These are phyloP conservation scores for Candida oleophila DNA, from an alignment of 805 yeast genomes.

Conservation along the genomic window DNA sequence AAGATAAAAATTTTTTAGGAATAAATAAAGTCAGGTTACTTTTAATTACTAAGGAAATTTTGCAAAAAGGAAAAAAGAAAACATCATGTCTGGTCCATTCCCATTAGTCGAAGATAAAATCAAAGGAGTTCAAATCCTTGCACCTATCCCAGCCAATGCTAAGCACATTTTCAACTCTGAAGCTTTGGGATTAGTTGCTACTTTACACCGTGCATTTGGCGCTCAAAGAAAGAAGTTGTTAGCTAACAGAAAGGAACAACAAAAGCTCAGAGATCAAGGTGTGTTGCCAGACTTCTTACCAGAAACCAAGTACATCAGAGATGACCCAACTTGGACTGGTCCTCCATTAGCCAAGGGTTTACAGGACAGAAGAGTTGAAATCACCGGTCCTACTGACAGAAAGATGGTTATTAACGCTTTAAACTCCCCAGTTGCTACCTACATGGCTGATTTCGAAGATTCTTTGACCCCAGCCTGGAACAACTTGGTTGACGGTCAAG, in stretches of 20 bases:
- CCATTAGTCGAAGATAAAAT: conserved; percentile 44
- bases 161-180: conserved; percentile 57
- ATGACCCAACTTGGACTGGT: conserved; percentile 76
- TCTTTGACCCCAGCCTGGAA: conserved; percentile 83
- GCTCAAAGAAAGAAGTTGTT: conserved; percentile 56
- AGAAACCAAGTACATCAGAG: conserved; percentile 68
- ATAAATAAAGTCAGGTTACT: conserved; percentile 6
- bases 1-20: not conserved
- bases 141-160: conserved; percentile 47
- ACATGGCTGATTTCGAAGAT: conserved; percentile 86
- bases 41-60: not conserved
- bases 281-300: conserved; percentile 60
- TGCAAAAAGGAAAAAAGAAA: not conserved
- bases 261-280: conserved; percentile 62
- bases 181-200: conserved; percentile 68
- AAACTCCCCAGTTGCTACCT: conserved; percentile 75
- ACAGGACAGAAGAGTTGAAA: conserved; percentile 73
- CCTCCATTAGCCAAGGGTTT: conserved; percentile 71
- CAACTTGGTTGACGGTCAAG: conserved; percentile 79
- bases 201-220: conserved; percentile 73
- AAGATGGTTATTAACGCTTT: conserved; percentile 82
- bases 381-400: conserved; percentile 84
- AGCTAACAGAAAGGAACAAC: conserved; percentile 60
- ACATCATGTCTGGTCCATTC: conserved; percentile 41
- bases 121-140: conserved; percentile 55